Evolutionary conservation across 2,329 filamentous ascomycete genomes (phyloP).

Genomic region (Hymenoscyphus fructigenus): DNA sequence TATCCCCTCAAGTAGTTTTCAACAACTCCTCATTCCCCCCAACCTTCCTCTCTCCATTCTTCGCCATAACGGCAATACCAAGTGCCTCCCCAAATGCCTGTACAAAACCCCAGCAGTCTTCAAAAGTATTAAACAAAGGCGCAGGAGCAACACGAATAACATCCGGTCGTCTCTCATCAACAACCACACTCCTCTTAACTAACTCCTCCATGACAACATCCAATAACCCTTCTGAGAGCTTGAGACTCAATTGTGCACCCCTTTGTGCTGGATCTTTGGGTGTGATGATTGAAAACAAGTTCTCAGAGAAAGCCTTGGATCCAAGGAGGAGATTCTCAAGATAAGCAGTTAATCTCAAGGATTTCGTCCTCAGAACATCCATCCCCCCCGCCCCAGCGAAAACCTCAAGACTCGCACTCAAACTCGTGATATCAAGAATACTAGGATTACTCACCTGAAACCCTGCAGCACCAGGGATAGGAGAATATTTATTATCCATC

Average conservation of each 20-base stretch:
- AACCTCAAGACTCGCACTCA: constrained; percentile 68
- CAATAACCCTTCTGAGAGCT: constrained; percentile 59
- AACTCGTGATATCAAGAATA: constrained; percentile 69
- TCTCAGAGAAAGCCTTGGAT: constrained; percentile 34
- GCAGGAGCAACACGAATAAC: constrained; percentile 74
- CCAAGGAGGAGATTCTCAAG: constrained; percentile 59
- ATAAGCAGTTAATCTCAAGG: constrained; percentile 64
- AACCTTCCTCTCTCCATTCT: constrained; percentile 5
- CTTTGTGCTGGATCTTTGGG: constrained; percentile 61
- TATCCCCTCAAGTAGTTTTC: background rate
- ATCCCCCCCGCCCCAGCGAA: constrained; percentile 66
- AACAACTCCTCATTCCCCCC: constrained; percentile 11
- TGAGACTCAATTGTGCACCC: constrained; percentile 71
- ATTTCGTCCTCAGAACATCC: constrained; percentile 61
- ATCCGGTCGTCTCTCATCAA: constrained; percentile 74
- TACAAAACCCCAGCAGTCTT: constrained; percentile 62
- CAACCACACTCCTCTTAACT: constrained; percentile 61
- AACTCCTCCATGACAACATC: constrained; percentile 61
- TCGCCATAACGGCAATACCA: constrained; percentile 29
- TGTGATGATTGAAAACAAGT: constrained; percentile 60
- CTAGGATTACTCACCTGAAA: constrained; percentile 77
- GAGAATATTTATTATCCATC: constrained; percentile 75
- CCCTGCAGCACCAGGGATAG: constrained; percentile 70
- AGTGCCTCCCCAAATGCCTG: constrained; percentile 42
- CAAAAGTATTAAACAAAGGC: constrained; percentile 72